Evolutionary conservation across 345 rosid species (phyloP), one percentile per base, ranked within the genome.

Genomic region (Dipteronia sinensis): DNA sequence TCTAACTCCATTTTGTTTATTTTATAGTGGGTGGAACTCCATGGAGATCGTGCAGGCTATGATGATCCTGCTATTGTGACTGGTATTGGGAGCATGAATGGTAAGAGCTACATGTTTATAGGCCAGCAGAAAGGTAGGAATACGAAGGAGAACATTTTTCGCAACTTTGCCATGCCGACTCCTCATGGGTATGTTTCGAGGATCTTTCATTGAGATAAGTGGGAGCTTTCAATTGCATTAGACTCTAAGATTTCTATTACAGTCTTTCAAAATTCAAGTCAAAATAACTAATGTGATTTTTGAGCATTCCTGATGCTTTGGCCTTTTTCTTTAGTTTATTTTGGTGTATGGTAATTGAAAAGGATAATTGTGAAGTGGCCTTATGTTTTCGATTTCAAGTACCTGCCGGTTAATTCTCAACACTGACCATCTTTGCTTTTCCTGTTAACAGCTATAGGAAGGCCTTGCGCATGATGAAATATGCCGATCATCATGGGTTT

Each of bases 401-500:
- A 1, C n/a, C 11, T 47, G 29, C 46, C 23, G 44, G 44, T 47
- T 63, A 27, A 23, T 46, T 65, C n/a, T 19, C 70, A 47, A 13
- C 25, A 12, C 46, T n/a, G 9, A 9, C 62, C 11, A 38, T 47
- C 27, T 7, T 64, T 62, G 47, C 49, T 75, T 25, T 22, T 42
- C 42, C 66, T 55, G 51, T 12, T 15, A 69, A 23, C 68, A 82
- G 87, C 40, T 85, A 85, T 47, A 75, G 85, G 65, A 85, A 75
- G 81, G 82, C 85, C 31, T 56, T 82, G 72, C 75, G 83, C 56
- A 22, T 80, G 79, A 82, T 80, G 80, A 70, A 80, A 68, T 82
- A 82, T 67, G 87, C 82, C 2, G 85, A 85, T 77, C 85, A 75
- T 73, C 81, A 79, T 44, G 82, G 85, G n/a, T 75, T 85, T 64